Evolutionary conservation across 495 filamentous ascomycete genomes (phyloP).

Genomic region (Penicillium arizonense): DNA sequence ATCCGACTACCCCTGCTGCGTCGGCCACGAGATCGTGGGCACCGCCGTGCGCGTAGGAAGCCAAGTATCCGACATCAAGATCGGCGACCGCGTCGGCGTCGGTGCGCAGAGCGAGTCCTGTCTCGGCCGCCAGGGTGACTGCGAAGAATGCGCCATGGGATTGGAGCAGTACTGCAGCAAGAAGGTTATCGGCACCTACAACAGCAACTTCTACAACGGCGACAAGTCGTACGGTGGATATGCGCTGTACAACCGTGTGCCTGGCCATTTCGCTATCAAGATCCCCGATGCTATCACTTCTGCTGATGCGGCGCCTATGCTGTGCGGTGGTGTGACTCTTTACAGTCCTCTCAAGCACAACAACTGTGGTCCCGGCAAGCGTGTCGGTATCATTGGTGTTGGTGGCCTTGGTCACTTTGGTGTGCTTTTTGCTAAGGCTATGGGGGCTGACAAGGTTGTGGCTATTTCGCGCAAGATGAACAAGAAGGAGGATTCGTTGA

Average conservation of each 20-base stretch:
- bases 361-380: conserved; percentile 75
- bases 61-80: conserved; percentile 61
- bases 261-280: conserved; percentile 72
- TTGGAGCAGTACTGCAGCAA: conserved; percentile 66
- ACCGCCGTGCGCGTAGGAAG: conserved; percentile 71
- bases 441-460: conserved; percentile 75
- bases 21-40: conserved; percentile 86
- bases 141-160: conserved; percentile 64
- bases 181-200: conserved; percentile 50
- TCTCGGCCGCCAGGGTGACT: conserved; percentile 56
- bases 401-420: conserved; percentile 79
- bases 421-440: conserved; percentile 58
- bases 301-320: conserved; percentile 72
- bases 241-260: conserved; percentile 68
- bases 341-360: conserved; percentile 74
- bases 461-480: conserved; percentile 67
- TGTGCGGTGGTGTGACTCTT: conserved; percentile 80
- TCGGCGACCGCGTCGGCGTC: conserved; percentile 88
- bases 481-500: conserved; percentile 70
- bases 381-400: conserved; percentile 79
- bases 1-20: conserved; percentile 66
- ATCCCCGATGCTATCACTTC: conserved; percentile 67
- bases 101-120: conserved; percentile 79
- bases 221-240: conserved; percentile 68
- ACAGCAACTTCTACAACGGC: conserved; percentile 44